A percentile compares a stretch with the other conserved stretches of the same genome.
Conservation (phyloP, 768 basidiomycete species). For the Tricholoma matsutake region DNA sequence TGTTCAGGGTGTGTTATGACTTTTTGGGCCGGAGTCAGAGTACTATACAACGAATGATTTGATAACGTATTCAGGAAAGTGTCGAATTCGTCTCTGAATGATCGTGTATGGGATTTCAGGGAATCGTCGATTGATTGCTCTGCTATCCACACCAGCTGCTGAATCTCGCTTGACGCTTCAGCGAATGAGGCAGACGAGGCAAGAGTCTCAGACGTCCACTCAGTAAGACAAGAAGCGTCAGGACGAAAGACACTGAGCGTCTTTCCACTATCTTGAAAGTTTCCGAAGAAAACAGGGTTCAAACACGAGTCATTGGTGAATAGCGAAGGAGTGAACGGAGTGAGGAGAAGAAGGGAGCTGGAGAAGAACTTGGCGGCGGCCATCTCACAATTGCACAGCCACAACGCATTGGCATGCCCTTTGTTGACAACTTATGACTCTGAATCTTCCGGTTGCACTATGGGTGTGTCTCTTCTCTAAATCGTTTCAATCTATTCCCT, state of each 20-base stretch:
- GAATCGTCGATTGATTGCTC: conserved; percentile 47
- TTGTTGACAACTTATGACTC: neutral
- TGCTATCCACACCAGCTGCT: conserved; percentile 61
- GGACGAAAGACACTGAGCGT: conserved; percentile 46
- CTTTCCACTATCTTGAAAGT: conserved; percentile 40
- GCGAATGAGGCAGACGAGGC: conserved; percentile 27
- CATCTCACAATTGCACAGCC: conserved; percentile 19
- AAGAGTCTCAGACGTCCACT: conserved; percentile 25
- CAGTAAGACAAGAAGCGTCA: conserved; percentile 38
- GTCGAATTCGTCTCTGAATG: conserved; percentile 30
- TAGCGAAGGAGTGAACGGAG: conserved; percentile 41
- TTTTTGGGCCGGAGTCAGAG: conserved; percentile 13
- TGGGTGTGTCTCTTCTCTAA: conserved; percentile 21
- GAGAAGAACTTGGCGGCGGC: conserved; percentile 17
- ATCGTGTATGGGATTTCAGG: conserved; percentile 32
- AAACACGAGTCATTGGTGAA: conserved; percentile 44
- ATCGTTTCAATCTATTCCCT: neutral
- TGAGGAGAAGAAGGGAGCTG: conserved; percentile 37
- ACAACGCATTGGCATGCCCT: conserved; percentile 4
- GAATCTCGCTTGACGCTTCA: conserved; percentile 20
- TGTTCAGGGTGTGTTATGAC: conserved; percentile 12
- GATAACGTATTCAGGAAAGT: conserved; percentile 32
- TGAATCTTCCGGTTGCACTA: conserved; percentile 6
- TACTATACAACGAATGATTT: conserved; percentile 1
- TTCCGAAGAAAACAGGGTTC: conserved; percentile 51